These are phyloP conservation scores for Zymoseptoria tritici DNA, from an alignment of 2,329 filamentous ascomycete genomes.

Conservation along the genomic window DNA sequence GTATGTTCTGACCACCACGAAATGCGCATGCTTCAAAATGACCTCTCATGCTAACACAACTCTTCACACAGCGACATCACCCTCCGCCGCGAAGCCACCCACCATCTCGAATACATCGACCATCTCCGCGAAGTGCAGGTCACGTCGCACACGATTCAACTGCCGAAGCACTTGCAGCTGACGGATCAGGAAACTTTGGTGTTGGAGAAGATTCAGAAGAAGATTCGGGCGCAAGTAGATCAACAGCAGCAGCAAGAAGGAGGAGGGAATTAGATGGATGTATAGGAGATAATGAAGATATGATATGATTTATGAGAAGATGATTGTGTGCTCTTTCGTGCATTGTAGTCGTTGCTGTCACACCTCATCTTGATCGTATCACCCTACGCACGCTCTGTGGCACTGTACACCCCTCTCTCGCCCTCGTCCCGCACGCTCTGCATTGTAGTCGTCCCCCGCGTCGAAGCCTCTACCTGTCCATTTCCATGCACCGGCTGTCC, in stretches of 20 bases:
- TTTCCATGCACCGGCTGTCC: background rate
- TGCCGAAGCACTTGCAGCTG: slow-evolving; percentile 32
- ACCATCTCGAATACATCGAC: slow-evolving; percentile 12
- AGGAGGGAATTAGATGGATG: background rate
- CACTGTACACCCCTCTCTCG: no score
- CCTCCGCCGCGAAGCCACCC: slow-evolving; percentile 14
- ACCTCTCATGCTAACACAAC: no score
- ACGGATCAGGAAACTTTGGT: slow-evolving; percentile 31
- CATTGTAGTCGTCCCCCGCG: no score
- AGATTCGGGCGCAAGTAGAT: slow-evolving; percentile 2
- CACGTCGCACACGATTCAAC: slow-evolving; percentile 23
- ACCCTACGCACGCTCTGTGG: no score
- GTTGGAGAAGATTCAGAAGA: slow-evolving; percentile 30
- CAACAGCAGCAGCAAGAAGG: background rate
- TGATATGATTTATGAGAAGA: background rate
- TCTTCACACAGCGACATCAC: slow-evolving; percentile 9
- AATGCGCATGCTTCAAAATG: no score
- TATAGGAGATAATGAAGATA: background rate
- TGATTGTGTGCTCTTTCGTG: background rate
- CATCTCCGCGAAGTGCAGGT: slow-evolving; percentile 26
- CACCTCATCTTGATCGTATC: no score
- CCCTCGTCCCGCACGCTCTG: no score
- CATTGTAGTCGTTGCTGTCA: background rate
- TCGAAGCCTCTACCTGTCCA: background rate
- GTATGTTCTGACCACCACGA: no score